A percentile compares a stretch with the other conserved stretches of the same genome.
These are phyloP conservation scores for Cinnamomum chago DNA, from an alignment of 164 flowering plant genomes.

Conservation along the genomic window DNA sequence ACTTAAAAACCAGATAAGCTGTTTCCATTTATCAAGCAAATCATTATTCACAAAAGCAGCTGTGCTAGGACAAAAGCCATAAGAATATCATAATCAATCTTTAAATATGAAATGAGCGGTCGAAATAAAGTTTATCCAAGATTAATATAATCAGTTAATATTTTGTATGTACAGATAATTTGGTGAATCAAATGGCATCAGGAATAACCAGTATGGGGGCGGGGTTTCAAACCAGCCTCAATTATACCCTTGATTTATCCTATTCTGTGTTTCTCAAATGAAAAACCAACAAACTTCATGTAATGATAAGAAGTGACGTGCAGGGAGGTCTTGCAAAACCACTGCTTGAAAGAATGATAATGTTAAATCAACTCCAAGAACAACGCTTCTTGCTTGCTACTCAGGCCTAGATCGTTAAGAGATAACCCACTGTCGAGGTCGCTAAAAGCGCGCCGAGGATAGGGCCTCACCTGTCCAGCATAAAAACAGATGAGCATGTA, in stretches of 20 bases:
- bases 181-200: no score
- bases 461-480: constrained; percentile 80
- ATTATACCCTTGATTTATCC: not conserved
- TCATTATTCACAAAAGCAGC: no score
- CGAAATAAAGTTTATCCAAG: no score
- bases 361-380: constrained; percentile 66
- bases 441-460: constrained; percentile 77
- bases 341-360: not conserved
- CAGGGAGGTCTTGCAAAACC: not conserved
- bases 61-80: no score
- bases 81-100: no score
- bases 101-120: no score
- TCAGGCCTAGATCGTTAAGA: constrained; percentile 74
- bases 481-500: not conserved
- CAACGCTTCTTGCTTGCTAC: constrained; percentile 92
- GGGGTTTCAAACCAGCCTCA: not conserved
- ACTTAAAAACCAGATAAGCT: no score
- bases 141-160: no score
- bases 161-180: no score
- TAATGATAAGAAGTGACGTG: not conserved
- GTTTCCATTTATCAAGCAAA: no score
- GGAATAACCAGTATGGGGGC: no score
- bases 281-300: not conserved
- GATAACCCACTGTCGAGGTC: constrained; percentile 56
- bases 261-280: not conserved